These are phyloP conservation scores for Neopestalotiopsis sp. DNA, from an alignment of 2,329 filamentous ascomycete species.

Conservation along the genomic window DNA sequence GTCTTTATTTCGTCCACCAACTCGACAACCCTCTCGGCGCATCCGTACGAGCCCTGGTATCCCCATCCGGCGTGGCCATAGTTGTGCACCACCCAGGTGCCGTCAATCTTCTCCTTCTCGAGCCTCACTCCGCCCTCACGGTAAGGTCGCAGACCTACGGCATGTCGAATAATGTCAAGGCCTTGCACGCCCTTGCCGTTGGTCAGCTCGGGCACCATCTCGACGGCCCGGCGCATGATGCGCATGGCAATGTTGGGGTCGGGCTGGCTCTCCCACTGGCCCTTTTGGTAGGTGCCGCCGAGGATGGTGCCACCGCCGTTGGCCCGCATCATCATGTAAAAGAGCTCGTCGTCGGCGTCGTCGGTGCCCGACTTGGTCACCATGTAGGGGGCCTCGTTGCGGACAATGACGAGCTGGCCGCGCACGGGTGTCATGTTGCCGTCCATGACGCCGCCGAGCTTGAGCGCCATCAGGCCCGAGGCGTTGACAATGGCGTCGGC, in stretches of 20 bases:
- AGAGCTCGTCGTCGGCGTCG: slow-evolving; percentile 72
- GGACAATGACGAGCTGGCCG: slow-evolving; percentile 83
- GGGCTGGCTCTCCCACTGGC: slow-evolving; percentile 78
- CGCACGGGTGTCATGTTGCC: slow-evolving; percentile 73
- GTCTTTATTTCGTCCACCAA: slow-evolving; percentile 67
- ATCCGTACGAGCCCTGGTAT: slow-evolving; percentile 73
- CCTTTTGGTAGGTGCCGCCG: slow-evolving; percentile 83
- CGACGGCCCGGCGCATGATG: slow-evolving; percentile 81
- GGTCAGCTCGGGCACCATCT: slow-evolving; percentile 67
- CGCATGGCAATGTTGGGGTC: slow-evolving; percentile 80
- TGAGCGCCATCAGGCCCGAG: slow-evolving; percentile 76
- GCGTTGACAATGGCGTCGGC: slow-evolving; percentile 82
- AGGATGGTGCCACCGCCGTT: slow-evolving; percentile 81
- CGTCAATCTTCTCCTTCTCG: slow-evolving; percentile 72
- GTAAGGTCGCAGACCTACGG: slow-evolving; percentile 80
- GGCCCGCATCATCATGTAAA: slow-evolving; percentile 85
- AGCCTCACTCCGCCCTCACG: slow-evolving; percentile 75
- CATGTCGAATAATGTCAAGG: slow-evolving; percentile 78
- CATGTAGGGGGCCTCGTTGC: slow-evolving; percentile 79
- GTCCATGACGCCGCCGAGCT: slow-evolving; percentile 83
- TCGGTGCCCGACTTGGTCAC: slow-evolving; percentile 72
- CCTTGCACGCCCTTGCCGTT: slow-evolving; percentile 72
- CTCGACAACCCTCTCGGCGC: slow-evolving; percentile 68
- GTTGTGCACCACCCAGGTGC: slow-evolving; percentile 75
- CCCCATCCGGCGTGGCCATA: slow-evolving; percentile 84